A percentile compares a stretch with the other conserved stretches of the same genome.
These are phyloP conservation scores for Sordariomycetes sp. DNA, from an alignment of 2,329 filamentous ascomycete species.

Conservation along the genomic window DNA sequence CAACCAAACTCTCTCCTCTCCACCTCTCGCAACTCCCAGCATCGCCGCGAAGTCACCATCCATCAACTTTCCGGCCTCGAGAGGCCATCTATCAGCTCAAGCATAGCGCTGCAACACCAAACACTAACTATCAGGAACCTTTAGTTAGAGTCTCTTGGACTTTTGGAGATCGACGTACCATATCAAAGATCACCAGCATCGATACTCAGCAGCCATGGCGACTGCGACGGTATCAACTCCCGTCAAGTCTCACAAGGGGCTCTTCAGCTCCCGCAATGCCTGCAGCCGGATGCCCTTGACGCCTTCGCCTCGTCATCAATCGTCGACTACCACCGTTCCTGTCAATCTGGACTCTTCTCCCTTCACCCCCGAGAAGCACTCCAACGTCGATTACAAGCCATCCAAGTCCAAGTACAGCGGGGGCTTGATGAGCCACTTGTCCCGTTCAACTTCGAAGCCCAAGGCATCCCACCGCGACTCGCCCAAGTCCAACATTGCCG, in stretches of 20 bases:
- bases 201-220: too few species aligned
- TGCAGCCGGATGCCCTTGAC: constrained; percentile 92
- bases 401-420: constrained; percentile 71
- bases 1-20: constrained; percentile 15
- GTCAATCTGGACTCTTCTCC: constrained; percentile 58
- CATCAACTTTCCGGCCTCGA: too few species aligned
- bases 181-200: constrained; percentile 29
- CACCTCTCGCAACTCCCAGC: too few species aligned
- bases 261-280: constrained; percentile 88
- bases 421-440: constrained; percentile 71
- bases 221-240: constrained; percentile 75
- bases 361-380: constrained; percentile 61
- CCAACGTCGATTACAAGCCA: constrained; percentile 40
- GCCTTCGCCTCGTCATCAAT: constrained; percentile 72
- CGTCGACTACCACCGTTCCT: constrained; percentile 37
- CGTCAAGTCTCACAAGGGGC: constrained; percentile 85
- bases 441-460: constrained; percentile 43
- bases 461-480: constrained; percentile 70
- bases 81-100: constrained; percentile 41
- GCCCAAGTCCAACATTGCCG: constrained; percentile 93
- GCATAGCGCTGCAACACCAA: constrained; percentile 28
- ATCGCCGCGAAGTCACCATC: too few species aligned
- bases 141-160: constrained; percentile 53
- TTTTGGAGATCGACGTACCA: constrained; percentile 36
- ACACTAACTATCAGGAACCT: constrained; percentile 47